Conservation (phyloP, 208 protist genomes). For the Acanthamoeba pearcei region DNA sequence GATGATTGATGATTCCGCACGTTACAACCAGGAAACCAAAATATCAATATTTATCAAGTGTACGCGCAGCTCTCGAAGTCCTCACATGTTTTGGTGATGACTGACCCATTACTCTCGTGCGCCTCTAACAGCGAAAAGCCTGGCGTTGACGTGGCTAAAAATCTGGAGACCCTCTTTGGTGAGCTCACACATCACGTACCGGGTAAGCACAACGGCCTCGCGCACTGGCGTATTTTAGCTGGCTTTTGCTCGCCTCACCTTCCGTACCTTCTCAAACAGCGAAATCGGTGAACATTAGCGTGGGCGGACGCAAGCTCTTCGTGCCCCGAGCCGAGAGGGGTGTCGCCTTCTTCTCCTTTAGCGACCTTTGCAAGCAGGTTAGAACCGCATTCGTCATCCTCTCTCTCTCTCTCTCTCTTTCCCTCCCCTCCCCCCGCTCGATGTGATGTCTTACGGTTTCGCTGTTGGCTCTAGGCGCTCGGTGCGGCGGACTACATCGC, state of each 20-base stretch:
- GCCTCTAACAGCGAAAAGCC: neutral
- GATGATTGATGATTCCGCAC: neutral
- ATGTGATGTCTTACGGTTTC: neutral
- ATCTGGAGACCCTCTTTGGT: slow-evolving; percentile 91
- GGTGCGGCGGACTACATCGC: slow-evolving; percentile 86
- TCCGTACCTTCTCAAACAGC: neutral
- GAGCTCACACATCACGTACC: slow-evolving; percentile 92
- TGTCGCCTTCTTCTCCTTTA: slow-evolving; percentile 85
- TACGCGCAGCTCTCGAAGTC: neutral
- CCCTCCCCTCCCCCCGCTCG: no score
- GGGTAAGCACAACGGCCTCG: slow-evolving; percentile 72
- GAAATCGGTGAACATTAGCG: slow-evolving; percentile 27
- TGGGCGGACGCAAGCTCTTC: slow-evolving; percentile 75
- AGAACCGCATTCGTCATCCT: neutral
- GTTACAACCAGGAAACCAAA: neutral
- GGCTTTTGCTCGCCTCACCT: slow-evolving; percentile 88
- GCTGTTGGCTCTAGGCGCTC: slow-evolving; percentile 35
- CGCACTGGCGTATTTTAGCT: neutral
- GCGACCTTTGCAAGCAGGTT: slow-evolving; percentile 82
- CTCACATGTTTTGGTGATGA: neutral
- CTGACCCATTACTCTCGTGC: neutral
- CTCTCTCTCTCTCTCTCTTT: neutral
- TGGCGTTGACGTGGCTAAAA: slow-evolving; percentile 84
- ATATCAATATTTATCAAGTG: slow-evolving; percentile 69
- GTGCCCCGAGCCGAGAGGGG: slow-evolving; percentile 74